Conservation (phyloP, 768 basidiomycete species). For the Lentinula raphanica region DNA sequence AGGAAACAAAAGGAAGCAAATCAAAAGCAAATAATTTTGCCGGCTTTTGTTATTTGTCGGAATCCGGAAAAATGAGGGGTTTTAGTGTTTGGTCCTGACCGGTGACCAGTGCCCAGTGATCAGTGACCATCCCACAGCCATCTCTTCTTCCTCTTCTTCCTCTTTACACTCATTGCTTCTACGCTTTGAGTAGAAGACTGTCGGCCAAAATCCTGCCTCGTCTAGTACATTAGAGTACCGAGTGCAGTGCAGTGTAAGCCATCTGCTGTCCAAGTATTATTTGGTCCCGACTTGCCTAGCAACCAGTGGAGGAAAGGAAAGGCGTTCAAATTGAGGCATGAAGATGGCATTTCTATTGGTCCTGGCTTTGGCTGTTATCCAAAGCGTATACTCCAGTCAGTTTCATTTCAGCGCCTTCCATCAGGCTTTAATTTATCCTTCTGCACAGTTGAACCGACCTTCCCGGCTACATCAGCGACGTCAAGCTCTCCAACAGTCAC, state of each 20-base stretch:
- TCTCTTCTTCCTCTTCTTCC: neutral
- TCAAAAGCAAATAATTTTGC: no score
- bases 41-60: neutral
- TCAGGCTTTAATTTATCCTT: neutral
- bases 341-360: neutral
- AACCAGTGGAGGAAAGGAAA: neutral
- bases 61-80: neutral
- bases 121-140: neutral
- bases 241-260: neutral
- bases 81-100: neutral
- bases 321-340: neutral
- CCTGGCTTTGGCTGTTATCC: neutral
- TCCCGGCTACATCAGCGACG: neutral
- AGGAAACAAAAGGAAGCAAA: no score
- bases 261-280: neutral
- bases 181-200: neutral
- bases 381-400: neutral
- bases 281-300: neutral
- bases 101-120: neutral
- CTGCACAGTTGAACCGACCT: neutral
- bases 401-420: neutral
- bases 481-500: neutral
- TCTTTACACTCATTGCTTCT: neutral
- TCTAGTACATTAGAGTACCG: neutral
- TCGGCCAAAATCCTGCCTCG: neutral